A percentile compares a stretch with the other conserved stretches of the same genome.
Evolutionary conservation across 805 yeast species (phyloP).

Genomic region (Metschnikowia gruessii): DNA sequence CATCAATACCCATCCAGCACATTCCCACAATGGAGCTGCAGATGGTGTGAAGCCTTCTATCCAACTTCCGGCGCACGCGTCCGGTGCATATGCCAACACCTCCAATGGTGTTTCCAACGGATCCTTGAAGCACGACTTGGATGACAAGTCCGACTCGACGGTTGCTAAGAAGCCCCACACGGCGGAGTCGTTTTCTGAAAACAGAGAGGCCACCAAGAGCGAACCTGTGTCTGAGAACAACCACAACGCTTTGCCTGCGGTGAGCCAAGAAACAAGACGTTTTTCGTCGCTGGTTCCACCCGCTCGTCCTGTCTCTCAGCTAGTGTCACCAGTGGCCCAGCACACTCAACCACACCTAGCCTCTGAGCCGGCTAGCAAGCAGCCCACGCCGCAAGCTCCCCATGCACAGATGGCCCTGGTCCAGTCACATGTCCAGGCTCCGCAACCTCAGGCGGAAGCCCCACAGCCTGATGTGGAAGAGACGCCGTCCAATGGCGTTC

Average conservation of each 20-base stretch:
- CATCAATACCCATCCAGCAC: not conserved
- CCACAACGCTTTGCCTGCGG: not conserved
- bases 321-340: constrained; percentile 7
- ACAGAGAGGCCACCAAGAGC: not conserved
- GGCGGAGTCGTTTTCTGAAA: constrained; percentile 4
- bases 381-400: not conserved
- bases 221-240: not conserved
- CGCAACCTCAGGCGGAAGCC: not conserved
- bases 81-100: not conserved
- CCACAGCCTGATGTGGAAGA: not conserved
- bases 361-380: not conserved
- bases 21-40: not conserved
- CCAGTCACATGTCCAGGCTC: no score
- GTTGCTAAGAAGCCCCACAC: constrained; percentile 26
- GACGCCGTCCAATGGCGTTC: not conserved
- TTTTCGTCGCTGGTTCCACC: constrained; percentile 6
- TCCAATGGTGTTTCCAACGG: constrained; percentile 12
- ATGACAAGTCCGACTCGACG: constrained; percentile 35
- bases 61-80: not conserved
- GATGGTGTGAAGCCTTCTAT: not conserved
- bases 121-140: constrained; percentile 36
- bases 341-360: not conserved
- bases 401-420: no score
- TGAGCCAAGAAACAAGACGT: not conserved
- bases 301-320: not conserved